These are phyloP conservation scores for Fusarium veterinarium DNA, from an alignment of 2,329 filamentous ascomycete genomes.

Conservation along the genomic window DNA sequence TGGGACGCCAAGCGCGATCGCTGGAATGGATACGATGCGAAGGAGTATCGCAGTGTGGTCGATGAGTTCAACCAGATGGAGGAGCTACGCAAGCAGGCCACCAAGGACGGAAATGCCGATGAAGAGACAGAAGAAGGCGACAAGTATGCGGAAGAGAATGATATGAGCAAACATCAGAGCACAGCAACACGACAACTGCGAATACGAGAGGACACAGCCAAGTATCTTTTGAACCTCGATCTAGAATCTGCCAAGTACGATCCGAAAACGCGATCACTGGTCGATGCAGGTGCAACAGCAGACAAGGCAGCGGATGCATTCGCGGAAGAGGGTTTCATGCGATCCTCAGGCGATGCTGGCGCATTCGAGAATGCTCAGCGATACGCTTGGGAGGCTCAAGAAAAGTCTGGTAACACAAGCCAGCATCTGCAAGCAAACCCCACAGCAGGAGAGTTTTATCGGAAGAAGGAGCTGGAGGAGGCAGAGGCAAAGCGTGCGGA, in stretches of 20 bases:
- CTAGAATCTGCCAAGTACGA: conserved; percentile 98
- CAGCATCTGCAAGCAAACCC: conserved; percentile 96
- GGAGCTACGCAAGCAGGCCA: conserved; percentile 70
- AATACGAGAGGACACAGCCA: conserved; percentile 95
- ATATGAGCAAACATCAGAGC: conserved; percentile 94
- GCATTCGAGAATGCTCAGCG: conserved; percentile 91
- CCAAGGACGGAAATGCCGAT: conserved; percentile 61
- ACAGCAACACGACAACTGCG: conserved; percentile 91
- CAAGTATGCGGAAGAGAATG: conserved; percentile 92
- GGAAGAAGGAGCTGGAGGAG: conserved; percentile 83
- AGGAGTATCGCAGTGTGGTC: conserved; percentile 87
- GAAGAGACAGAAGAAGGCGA: conserved; percentile 69
- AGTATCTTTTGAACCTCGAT: conserved; percentile 94
- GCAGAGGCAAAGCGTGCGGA: conserved; percentile 75
- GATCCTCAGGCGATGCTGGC: conserved; percentile 87
- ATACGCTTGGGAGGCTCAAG: conserved; percentile 96
- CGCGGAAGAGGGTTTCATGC: conserved; percentile 92
- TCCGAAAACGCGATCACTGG: conserved; percentile 92
- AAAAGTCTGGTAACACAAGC: conserved; percentile 80
- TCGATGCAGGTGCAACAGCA: conserved; percentile 82
- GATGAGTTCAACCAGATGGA: conserved; percentile 91
- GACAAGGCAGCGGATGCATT: conserved; percentile 86
- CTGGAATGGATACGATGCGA: conserved; percentile 97
- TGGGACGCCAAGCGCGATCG: conserved; percentile 98
- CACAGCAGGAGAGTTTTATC: conserved; percentile 86